Evolutionary conservation across 129 eudicot genomes (phyloP).

Genomic region (Tagetes erecta): DNA sequence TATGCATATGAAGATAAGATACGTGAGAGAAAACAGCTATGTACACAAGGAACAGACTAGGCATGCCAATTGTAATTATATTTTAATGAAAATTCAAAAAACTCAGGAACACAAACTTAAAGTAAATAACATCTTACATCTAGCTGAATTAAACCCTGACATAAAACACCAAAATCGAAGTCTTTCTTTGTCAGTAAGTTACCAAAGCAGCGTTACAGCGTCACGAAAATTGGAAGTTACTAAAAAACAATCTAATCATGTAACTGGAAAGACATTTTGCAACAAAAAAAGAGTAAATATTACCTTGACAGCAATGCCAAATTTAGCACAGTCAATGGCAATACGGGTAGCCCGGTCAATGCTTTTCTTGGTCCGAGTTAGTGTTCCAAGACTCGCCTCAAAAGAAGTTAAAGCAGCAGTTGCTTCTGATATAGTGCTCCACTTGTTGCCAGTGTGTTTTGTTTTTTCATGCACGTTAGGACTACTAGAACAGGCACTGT

Average conservation of each 20-base stretch:
- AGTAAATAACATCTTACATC: not conserved
- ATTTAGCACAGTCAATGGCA: constrained; percentile 93
- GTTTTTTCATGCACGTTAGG: constrained; percentile 47
- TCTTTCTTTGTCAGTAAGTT: not conserved
- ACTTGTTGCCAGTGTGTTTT: constrained; percentile 44
- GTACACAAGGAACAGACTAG: not conserved
- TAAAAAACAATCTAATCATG: not conserved
- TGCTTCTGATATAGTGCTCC: constrained; percentile 58
- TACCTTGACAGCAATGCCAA: constrained; percentile 89
- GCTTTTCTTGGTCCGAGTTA: constrained; percentile 89
- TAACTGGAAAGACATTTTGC: not conserved
- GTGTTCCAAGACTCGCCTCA: constrained; percentile 58
- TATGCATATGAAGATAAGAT: not conserved
- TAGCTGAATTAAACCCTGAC: not conserved
- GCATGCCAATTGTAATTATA: not conserved
- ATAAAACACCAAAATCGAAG: not conserved
- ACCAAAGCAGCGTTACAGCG: not conserved
- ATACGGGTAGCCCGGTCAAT: constrained; percentile 86
- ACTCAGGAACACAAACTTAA: not conserved
- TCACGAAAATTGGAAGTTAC: not conserved
- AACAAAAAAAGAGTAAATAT: not conserved
- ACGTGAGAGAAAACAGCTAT: not conserved
- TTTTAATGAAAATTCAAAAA: not conserved
- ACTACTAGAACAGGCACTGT: constrained; percentile 51
- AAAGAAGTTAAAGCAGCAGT: constrained; percentile 61